These are phyloP conservation scores for Colletotrichum trifolii DNA, from an alignment of 2,329 filamentous ascomycete species.

Conservation along the genomic window DNA sequence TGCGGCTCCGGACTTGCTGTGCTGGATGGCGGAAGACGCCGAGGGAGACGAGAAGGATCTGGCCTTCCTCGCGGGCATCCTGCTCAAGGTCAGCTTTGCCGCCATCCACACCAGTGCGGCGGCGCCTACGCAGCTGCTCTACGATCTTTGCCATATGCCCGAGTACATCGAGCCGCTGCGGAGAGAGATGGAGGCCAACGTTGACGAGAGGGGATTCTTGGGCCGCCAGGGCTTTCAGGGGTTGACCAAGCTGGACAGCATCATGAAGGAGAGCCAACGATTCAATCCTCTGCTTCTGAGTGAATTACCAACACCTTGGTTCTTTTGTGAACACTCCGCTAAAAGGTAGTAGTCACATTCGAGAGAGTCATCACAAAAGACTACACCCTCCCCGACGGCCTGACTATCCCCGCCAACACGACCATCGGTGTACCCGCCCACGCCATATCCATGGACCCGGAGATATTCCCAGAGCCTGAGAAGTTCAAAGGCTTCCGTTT, in stretches of 20 bases:
- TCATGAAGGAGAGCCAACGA: conserved; percentile 13
- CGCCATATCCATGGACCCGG: conserved; percentile 10
- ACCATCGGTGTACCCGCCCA: conserved; percentile 15
- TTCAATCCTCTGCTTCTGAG: conserved; percentile 12
- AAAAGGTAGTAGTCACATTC: background rate
- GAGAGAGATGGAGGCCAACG: background rate
- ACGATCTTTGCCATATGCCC: conserved; percentile 40
- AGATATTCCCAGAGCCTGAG: background rate
- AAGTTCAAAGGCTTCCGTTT: background rate
- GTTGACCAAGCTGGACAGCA: conserved; percentile 9
- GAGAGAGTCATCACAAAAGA: conserved; percentile 2
- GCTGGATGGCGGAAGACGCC: conserved; percentile 38
- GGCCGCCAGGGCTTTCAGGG: conserved; percentile 5
- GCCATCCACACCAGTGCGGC: conserved; percentile 44
- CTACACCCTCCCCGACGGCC: background rate
- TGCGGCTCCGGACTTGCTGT: conserved; percentile 39
- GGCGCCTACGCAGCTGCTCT: conserved; percentile 42
- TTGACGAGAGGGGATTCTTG: background rate
- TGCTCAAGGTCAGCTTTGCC: conserved; percentile 44
- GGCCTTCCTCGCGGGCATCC: conserved; percentile 41
- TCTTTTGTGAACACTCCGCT: background rate
- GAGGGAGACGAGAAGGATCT: conserved; percentile 33
- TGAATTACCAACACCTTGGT: background rate
- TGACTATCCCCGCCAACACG: conserved; percentile 6
- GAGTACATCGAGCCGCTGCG: conserved; percentile 6